These are phyloP conservation scores for Laburnicola sp. DNA, from an alignment of 2,329 filamentous ascomycete species.

Conservation along the genomic window DNA sequence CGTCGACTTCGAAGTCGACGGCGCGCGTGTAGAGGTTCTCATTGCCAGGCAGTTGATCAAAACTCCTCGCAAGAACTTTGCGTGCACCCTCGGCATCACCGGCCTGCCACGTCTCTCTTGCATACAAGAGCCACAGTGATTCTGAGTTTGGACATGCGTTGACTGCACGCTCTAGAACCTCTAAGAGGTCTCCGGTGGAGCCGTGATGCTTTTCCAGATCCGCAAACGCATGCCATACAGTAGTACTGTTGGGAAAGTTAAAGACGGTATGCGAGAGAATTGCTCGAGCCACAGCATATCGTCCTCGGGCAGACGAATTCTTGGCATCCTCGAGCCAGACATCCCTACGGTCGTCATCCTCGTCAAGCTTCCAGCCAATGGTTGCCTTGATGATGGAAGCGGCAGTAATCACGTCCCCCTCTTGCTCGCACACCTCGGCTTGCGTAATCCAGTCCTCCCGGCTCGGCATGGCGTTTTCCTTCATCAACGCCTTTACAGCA, in stretches of 20 bases:
- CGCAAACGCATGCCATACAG: conserved; percentile 85
- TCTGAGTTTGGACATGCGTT: conserved; percentile 91
- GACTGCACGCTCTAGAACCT: conserved; percentile 87
- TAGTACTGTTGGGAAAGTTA: conserved; percentile 85
- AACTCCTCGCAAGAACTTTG: conserved; percentile 81
- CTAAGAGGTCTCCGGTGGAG: conserved; percentile 77
- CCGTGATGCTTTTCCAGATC: conserved; percentile 92
- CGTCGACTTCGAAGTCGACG: conserved; percentile 94
- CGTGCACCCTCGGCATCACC: conserved; percentile 87
- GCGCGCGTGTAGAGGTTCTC: conserved; percentile 98
- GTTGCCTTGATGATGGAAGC: conserved; percentile 90
- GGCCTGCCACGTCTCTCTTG: conserved; percentile 89
- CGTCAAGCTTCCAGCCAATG: conserved; percentile 87
- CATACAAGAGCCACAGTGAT: conserved; percentile 92
- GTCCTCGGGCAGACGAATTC: conserved; percentile 75
- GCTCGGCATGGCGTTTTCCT: conserved; percentile 94
- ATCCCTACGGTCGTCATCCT: conserved; percentile 94
- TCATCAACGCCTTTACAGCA: conserved; percentile 82
- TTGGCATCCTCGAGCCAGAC: conserved; percentile 95
- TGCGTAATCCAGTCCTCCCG: conserved; percentile 96
- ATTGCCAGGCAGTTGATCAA: conserved; percentile 93
- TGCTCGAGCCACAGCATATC: conserved; percentile 86
- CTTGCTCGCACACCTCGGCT: conserved; percentile 91
- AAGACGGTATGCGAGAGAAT: conserved; percentile 91
- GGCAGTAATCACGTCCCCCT: conserved; percentile 84